Evolutionary conservation across 116 monocot species (phyloP).

Genomic region (Iris pallida): DNA sequence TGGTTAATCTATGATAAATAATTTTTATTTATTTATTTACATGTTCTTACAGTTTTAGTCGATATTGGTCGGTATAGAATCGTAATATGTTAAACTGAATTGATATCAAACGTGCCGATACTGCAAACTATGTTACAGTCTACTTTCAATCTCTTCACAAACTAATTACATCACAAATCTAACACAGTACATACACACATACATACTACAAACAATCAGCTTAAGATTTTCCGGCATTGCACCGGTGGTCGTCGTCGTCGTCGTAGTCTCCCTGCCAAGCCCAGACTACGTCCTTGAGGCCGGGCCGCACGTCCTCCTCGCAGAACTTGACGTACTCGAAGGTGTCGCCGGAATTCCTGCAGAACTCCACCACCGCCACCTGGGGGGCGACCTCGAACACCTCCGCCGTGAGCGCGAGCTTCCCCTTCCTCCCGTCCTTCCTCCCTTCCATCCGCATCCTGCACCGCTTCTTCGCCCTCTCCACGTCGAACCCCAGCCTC

Average conservation of each 20-base stretch:
- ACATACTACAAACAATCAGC: no score
- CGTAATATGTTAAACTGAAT: no score
- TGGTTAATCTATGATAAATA: no score
- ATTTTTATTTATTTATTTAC: no score
- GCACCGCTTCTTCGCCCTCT: constrained; percentile 25
- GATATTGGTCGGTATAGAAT: no score
- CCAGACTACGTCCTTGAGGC: constrained; percentile 73
- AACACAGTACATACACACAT: no score
- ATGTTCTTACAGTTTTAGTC: no score
- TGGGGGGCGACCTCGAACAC: constrained; percentile 66
- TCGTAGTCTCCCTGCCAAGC: constrained; percentile 51
- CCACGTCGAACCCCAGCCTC: constrained; percentile 37
- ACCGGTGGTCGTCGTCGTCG: not conserved
- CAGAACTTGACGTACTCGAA: constrained; percentile 62
- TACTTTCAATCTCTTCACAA: no score
- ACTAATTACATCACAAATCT: no score
- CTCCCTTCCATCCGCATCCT: constrained; percentile 48
- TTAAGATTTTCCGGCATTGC: no score
- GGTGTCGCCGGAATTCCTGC: constrained; percentile 46
- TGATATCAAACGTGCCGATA: no score
- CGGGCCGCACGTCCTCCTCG: constrained; percentile 57
- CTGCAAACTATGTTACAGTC: no score
- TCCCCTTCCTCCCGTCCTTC: constrained; percentile 40
- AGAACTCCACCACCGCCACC: constrained; percentile 70
- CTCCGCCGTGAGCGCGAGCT: constrained; percentile 59